Evolutionary conservation across 2,329 filamentous ascomycete genomes (phyloP).

Genomic region (Bretziella fagacearum): DNA sequence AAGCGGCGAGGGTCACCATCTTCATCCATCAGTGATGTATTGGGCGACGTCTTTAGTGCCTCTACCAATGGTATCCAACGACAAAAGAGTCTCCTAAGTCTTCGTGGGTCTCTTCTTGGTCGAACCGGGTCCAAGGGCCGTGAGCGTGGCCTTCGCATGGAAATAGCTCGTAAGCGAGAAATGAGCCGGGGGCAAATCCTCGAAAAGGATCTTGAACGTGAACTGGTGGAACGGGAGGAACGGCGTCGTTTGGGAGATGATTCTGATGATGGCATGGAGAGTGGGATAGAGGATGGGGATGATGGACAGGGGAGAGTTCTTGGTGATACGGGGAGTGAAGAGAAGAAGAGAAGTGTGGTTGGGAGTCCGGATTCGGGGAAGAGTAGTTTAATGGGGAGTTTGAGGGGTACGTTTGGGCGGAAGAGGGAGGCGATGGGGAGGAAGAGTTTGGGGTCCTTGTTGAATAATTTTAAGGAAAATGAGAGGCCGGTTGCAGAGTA

Average conservation of each 20-base stretch:
- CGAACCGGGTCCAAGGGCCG: neutral
- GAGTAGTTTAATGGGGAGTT: neutral
- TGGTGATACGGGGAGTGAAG: neutral
- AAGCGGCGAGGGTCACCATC: neutral
- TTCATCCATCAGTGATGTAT: neutral
- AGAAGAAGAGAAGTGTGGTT: neutral
- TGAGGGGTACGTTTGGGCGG: neutral
- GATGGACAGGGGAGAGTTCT: neutral
- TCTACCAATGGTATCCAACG: neutral
- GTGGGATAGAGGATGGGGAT: neutral
- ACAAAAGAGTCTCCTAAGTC: neutral
- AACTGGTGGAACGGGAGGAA: constrained; percentile 9
- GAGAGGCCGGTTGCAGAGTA: neutral
- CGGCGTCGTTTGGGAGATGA: neutral
- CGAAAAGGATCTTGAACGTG: constrained; percentile 7
- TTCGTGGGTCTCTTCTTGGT: neutral
- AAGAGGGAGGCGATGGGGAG: neutral
- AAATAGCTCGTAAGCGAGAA: constrained; percentile 9
- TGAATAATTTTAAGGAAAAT: too few relatives aligned
- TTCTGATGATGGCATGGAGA: neutral
- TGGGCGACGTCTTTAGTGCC: neutral
- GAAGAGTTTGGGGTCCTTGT: neutral
- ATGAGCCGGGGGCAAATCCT: constrained; percentile 4
- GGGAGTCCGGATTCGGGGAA: neutral
- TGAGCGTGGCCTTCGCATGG: constrained; percentile 9